Conservation (phyloP, 257 asterid species). For the Jacaranda copaia region DNA sequence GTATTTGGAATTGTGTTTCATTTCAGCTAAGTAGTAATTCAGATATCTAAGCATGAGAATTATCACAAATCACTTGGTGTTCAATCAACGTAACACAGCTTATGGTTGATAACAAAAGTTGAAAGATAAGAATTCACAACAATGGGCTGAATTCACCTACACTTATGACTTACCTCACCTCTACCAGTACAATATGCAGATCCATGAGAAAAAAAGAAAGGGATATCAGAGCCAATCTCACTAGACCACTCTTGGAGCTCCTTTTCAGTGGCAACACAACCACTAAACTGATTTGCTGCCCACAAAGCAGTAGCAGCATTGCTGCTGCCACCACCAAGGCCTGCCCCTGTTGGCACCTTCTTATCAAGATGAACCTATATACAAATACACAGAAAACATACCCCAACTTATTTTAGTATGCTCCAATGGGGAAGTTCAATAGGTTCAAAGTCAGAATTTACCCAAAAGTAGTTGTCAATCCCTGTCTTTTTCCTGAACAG, state of each 20-base stretch:
- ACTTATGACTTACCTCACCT: slow-evolving; percentile 77
- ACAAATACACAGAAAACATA: slow-evolving; percentile 22
- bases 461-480: slow-evolving; percentile 81
- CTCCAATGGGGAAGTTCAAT: slow-evolving; percentile 14
- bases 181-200: slow-evolving; percentile 95
- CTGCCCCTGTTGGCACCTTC: slow-evolving; percentile 98
- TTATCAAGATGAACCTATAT: slow-evolving; percentile 90
- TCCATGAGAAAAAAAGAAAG: slow-evolving; percentile 97
- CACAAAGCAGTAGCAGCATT: slow-evolving; percentile 99
- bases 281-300: slow-evolving; percentile 98
- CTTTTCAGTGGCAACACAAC: slow-evolving; percentile 80
- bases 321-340: slow-evolving; percentile 99
- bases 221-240: slow-evolving; percentile 95
- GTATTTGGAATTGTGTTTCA: neutral
- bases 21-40: too few species aligned
- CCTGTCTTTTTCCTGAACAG: slow-evolving; percentile 94
- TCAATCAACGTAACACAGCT: too few species aligned
- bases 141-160: neutral
- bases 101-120: too few species aligned
- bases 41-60: too few species aligned
- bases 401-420: slow-evolving; percentile 10
- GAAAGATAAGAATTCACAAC: slow-evolving; percentile 7
- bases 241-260: slow-evolving; percentile 97
- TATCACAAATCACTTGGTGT: too few species aligned
- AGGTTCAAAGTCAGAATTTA: slow-evolving; percentile 33